Percentiles rank a stretch among this genome's conserved stretches.
Evolutionary conservation across 768 basidiomycete species (phyloP).

Genomic region (Boletus sp.): DNA sequence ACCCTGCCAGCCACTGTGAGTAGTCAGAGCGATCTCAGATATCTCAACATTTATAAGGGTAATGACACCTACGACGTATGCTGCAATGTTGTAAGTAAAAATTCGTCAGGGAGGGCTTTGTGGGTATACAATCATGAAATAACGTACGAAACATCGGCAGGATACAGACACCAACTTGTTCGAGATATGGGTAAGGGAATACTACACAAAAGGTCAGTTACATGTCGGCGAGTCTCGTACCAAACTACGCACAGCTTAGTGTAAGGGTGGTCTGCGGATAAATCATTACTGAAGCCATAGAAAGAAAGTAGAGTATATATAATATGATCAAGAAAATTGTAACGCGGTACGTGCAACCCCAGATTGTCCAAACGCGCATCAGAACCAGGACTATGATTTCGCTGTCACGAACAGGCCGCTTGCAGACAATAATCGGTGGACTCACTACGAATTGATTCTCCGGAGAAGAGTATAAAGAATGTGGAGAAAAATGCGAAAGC

Average conservation of each 20-base stretch:
- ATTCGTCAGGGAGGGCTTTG: not conserved
- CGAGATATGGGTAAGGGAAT: not conserved
- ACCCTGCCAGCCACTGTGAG: slow-evolving; percentile 9
- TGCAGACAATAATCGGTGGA: not conserved
- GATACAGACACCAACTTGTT: not conserved
- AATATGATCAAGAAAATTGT: not conserved
- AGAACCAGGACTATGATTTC: slow-evolving; percentile 17
- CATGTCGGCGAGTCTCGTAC: not conserved
- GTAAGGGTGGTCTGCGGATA: not conserved
- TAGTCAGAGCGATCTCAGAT: not conserved
- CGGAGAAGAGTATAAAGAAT: slow-evolving; percentile 6
- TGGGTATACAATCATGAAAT: not conserved
- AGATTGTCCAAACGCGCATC: slow-evolving; percentile 20
- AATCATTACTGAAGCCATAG: slow-evolving; percentile 1
- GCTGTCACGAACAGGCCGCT: not conserved
- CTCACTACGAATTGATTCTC: slow-evolving; percentile 10
- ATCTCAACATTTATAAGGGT: not conserved
- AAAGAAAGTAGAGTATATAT: slow-evolving; percentile 6
- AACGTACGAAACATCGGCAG: not conserved
- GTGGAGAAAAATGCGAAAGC: slow-evolving; percentile 7
- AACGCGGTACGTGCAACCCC: slow-evolving; percentile 13
- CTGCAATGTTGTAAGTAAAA: not conserved
- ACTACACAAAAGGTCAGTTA: not conserved
- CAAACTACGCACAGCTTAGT: not conserved
- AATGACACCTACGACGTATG: slow-evolving; percentile 5